Evolutionary conservation across 139 green algal genomes (phyloP).

Genomic region (Prasinococcaceae sp.): DNA sequence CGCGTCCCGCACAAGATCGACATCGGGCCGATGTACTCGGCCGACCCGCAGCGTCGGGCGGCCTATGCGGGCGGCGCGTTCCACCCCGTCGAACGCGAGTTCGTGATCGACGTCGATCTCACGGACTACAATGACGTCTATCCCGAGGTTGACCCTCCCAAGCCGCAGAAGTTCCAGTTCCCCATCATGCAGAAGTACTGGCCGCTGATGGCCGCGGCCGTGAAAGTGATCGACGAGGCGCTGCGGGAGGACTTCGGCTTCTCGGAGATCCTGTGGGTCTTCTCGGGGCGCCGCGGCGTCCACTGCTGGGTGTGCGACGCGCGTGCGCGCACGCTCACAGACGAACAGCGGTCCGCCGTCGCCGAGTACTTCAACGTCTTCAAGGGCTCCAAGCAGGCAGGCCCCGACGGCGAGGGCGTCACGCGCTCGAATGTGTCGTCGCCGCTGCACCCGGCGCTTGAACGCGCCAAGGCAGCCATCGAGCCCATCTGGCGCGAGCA

Average conservation of each 20-base stretch:
- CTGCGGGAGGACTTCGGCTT: conserved; percentile 86
- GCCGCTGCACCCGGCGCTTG: conserved; percentile 10
- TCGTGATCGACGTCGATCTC: conserved; percentile 49
- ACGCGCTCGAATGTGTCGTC: neutral
- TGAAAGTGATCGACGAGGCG: conserved; percentile 49
- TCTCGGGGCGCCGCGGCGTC: conserved; percentile 81
- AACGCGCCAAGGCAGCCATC: too few relatives aligned
- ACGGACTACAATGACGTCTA: conserved; percentile 95
- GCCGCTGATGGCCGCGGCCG: conserved; percentile 84
- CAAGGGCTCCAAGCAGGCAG: conserved; percentile 28
- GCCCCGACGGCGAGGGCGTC: neutral
- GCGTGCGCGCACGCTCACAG: conserved; percentile 38
- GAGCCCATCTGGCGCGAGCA: conserved; percentile 16
- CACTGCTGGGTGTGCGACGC: conserved; percentile 95
- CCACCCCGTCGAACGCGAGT: neutral
- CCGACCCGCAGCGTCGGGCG: conserved; percentile 60
- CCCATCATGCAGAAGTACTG: conserved; percentile 82
- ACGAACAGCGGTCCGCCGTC: conserved; percentile 68
- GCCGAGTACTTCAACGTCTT: conserved; percentile 78
- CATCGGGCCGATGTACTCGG: conserved; percentile 90
- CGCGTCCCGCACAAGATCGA: conserved; percentile 90
- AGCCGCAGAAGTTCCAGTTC: too few relatives aligned
- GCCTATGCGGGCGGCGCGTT: conserved; percentile 25
- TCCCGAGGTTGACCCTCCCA: conserved; percentile 9
- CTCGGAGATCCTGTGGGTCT: conserved; percentile 91